Conservation (phyloP, 2,329 filamentous ascomycete species). For the Paecilomyces dactylethromorphus region DNA sequence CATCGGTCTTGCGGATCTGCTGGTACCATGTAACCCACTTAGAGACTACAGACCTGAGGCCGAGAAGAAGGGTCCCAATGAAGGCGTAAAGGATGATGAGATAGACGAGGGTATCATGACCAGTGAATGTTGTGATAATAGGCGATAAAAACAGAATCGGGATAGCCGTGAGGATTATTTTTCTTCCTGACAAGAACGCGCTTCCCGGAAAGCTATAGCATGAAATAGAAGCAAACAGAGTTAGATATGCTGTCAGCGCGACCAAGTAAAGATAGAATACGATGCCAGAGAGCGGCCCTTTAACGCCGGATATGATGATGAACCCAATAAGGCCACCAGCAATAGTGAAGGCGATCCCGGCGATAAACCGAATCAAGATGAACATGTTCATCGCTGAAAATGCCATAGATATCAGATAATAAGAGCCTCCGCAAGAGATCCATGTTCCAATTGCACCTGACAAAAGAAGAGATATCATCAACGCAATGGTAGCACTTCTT, state of each 20-base stretch:
- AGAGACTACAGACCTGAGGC: conserved; percentile 48
- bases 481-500: conserved; percentile 49
- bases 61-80: conserved; percentile 44
- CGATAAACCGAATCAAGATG: conserved; percentile 46
- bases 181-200: conserved; percentile 52
- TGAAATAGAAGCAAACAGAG: conserved; percentile 48
- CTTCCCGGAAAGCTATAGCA: conserved; percentile 50
- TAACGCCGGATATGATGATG: conserved; percentile 42
- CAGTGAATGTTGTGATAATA: conserved; percentile 47
- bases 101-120: conserved; percentile 52
- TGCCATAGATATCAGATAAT: conserved; percentile 54
- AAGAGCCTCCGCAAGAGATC: conserved; percentile 57
- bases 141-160: conserved; percentile 53
- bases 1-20: conserved; percentile 32
- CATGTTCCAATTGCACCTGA: conserved; percentile 57
- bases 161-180: conserved; percentile 49
- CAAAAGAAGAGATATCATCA: conserved; percentile 54
- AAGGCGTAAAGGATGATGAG: conserved; percentile 50
- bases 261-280: conserved; percentile 56
- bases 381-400: conserved; percentile 52
- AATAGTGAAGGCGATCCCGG: conserved; percentile 45
- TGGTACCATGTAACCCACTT: conserved; percentile 54
- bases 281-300: conserved; percentile 42
- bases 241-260: conserved; percentile 53
- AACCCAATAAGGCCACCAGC: conserved; percentile 50